Conservation (phyloP, 805 yeast species). For the Wickerhamiella alocasiicola region DNA sequence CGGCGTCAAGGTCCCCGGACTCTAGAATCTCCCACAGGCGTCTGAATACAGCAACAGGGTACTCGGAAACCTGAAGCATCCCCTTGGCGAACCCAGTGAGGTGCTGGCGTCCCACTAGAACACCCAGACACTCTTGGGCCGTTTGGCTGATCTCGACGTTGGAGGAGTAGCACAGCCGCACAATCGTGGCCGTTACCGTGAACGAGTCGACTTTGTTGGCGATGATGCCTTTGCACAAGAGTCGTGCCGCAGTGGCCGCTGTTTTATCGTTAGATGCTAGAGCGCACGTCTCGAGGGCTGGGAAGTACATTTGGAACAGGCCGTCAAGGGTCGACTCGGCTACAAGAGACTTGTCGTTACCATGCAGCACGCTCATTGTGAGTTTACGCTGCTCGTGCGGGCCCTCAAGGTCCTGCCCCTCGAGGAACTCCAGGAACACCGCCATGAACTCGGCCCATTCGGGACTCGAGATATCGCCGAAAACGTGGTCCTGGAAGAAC, state of each 20-base stretch:
- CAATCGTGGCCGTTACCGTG: constrained; percentile 7
- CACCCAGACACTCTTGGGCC: constrained; percentile 7
- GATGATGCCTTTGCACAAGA: constrained; percentile 8
- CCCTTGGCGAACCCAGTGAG: constrained; percentile 10
- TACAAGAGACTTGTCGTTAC: neutral
- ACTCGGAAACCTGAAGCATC: neutral
- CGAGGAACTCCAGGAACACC: constrained; percentile 9
- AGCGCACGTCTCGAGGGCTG: constrained; percentile 5
- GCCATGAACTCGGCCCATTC: constrained; percentile 13
- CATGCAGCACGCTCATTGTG: constrained; percentile 2
- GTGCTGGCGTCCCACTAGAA: constrained; percentile 7
- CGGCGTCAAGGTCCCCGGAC: neutral
- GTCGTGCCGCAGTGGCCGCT: constrained; percentile 5
- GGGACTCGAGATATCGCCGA: neutral
- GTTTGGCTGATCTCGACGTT: constrained; percentile 7
- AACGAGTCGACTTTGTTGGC: constrained; percentile 9
- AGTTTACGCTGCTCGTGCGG: neutral
- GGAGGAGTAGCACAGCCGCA: constrained; percentile 4
- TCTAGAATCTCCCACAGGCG: constrained; percentile 7
- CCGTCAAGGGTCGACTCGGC: constrained; percentile 13
- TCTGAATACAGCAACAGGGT: neutral
- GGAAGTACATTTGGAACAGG: constrained; percentile 9
- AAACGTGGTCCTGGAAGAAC: neutral
- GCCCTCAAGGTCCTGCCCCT: constrained; percentile 1
- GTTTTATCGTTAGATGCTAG: neutral